Base-by-base conservation (phyloP, 495 filamentous ascomycete genomes). In the Physcia stellaris region DNA sequence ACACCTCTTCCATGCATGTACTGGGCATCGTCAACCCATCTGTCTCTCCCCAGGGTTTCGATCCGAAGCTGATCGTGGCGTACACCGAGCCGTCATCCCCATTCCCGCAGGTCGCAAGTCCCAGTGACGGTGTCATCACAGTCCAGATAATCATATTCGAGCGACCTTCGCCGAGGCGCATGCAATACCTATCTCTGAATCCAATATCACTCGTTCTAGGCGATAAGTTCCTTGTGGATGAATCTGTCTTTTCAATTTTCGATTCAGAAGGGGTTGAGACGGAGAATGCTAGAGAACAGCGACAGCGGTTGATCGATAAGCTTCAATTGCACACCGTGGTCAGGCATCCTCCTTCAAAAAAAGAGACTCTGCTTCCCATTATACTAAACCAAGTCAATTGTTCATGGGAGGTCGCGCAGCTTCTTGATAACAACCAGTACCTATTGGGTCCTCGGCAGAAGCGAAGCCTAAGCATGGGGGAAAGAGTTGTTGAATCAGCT, bases 331-430 rank as follows among this genome's bases (percentile, higher is more conserved):
- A 99, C 57, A 85, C 83, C 6, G 83, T 96, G 11, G 62, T 82
- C 28, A 77, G 68, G 51, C 83, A 80, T 47, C 60, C 70, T 2
- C 72, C 76, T 4, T 86, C 92, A 2, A 70, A 77, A 42, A 93
- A 94, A 54, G 90, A 96, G 50, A 67, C 71, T 39, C 73, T 79
- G 6, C 67, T 99, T 21, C 71, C 77, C 10, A 77, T 71, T 20
- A 88, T 96, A 39, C 71, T 96, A 42, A 86, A 88, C 50, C 90
- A 99, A 56, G 79, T 95, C 52, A 99, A 99, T 53, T 96, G 90
- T 62, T 83, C 88, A 1, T 86, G 78, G 60, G 90, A 99, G 52
- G 66, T 95, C 47, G 77, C 82, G 28, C 67, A 77, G 42, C 61
- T 95, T 28, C 70, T 96, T 41, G 80, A 87, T 47, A 85, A 79